Conservation (phyloP, 2,329 filamentous ascomycete species). For the Neofusicoccum umdonicola region DNA sequence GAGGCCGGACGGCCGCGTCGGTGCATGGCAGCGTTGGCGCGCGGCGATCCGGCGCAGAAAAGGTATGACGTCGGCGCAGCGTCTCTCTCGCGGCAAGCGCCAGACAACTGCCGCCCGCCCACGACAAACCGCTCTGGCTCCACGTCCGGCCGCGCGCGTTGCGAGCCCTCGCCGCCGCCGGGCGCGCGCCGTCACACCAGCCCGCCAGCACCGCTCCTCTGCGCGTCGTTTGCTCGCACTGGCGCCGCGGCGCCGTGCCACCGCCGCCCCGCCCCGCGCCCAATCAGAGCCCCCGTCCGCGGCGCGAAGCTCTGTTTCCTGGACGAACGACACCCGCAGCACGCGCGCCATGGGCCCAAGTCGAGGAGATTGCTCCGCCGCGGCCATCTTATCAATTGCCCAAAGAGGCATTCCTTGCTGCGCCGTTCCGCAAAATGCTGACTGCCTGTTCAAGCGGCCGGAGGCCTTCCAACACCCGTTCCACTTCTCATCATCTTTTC, state of each 20-base stretch:
- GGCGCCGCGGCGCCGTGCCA: background rate
- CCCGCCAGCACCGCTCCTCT: background rate
- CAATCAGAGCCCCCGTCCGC: background rate
- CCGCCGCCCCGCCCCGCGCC: background rate
- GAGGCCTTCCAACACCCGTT: background rate
- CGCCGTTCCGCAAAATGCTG: slow-evolving; percentile 1
- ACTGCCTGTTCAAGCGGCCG: background rate
- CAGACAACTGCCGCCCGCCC: background rate
- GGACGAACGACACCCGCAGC: background rate
- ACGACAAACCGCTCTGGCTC: background rate
- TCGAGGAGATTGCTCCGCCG: background rate
- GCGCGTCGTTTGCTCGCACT: too few relatives aligned
- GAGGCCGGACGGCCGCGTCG: background rate
- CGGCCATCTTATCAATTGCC: slow-evolving; percentile 3
- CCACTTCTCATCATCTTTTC: background rate
- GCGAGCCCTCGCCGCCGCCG: background rate
- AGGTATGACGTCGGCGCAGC: slow-evolving; percentile 7
- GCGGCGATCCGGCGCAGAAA: background rate
- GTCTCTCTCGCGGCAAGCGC: background rate
- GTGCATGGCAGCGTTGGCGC: background rate
- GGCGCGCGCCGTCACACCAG: background rate
- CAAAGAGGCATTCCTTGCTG: background rate
- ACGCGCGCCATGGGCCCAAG: background rate
- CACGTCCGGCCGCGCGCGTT: background rate
- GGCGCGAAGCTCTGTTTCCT: background rate